A percentile compares a stretch with the other conserved stretches of the same genome.
Conservation (phyloP, 2,329 filamentous ascomycete genomes). For the Alternaria triticina region DNA sequence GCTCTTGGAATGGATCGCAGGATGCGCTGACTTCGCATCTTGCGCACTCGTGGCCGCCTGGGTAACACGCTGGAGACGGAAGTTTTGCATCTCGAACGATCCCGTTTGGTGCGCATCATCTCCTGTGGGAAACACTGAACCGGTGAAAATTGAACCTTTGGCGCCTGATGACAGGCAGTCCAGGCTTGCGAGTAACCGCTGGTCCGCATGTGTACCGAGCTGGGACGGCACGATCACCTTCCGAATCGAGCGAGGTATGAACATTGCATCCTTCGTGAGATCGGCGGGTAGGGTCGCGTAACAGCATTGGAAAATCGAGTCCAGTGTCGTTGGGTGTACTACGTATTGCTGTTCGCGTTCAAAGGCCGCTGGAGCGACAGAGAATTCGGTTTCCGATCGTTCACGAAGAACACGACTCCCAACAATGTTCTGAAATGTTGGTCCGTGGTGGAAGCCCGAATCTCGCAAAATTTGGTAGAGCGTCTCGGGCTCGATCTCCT, state of each 20-base stretch:
- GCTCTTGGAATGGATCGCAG: conserved; percentile 1
- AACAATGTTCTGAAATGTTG: conserved; percentile 17
- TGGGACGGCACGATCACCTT: background rate
- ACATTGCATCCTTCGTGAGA: conserved; percentile 1
- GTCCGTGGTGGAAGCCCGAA: conserved; percentile 17
- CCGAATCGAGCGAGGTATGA: conserved; percentile 18
- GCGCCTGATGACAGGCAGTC: background rate
- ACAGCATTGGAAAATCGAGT: conserved; percentile 11
- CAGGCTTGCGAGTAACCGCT: background rate
- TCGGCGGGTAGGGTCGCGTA: conserved; percentile 6
- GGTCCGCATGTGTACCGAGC: background rate
- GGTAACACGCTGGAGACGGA: background rate
- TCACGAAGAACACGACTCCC: background rate
- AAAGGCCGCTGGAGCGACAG: background rate
- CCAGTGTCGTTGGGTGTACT: conserved; percentile 17
- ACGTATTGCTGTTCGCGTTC: conserved; percentile 2
- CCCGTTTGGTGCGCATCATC: background rate
- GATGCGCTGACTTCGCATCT: background rate
- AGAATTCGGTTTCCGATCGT: background rate
- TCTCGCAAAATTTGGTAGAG: conserved; percentile 51
- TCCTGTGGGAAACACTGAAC: background rate
- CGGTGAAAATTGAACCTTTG: background rate
- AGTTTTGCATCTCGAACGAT: background rate
- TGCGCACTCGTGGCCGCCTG: background rate
- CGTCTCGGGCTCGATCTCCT: conserved; percentile 31